A percentile compares a stretch with the other conserved stretches of the same genome.
Evolutionary conservation across 2,329 filamentous ascomycete genomes (phyloP).

Genomic region (Neobulgaria alba): DNA sequence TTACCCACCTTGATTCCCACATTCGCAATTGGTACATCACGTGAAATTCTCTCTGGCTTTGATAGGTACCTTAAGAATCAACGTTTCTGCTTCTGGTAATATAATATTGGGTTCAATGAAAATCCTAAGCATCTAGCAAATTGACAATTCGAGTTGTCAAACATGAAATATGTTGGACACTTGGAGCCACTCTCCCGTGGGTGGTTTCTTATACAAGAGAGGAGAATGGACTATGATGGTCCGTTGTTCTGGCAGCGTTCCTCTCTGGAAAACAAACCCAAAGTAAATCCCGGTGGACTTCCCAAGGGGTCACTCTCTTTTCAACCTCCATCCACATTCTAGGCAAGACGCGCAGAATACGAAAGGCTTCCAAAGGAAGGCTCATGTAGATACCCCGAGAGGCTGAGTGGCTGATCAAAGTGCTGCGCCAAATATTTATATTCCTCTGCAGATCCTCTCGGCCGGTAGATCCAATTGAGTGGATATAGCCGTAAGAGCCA

Average conservation of each 20-base stretch:
- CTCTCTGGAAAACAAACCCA: conserved; percentile 30
- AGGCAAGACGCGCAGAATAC: conserved; percentile 39
- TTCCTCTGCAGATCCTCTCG: too few relatives aligned
- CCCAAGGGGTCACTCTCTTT: conserved; percentile 28
- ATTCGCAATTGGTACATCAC: too few relatives aligned
- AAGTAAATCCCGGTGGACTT: too few relatives aligned
- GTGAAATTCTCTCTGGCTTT: too few relatives aligned
- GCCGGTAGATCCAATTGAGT: too few relatives aligned
- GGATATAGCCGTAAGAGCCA: too few relatives aligned
- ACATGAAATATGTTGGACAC: conserved; percentile 41
- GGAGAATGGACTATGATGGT: conserved; percentile 48
- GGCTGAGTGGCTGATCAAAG: conserved; percentile 38
- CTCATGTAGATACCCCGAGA: conserved; percentile 33
- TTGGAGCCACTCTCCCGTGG: conserved; percentile 44
- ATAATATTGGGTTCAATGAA: too few relatives aligned
- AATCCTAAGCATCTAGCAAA: too few relatives aligned
- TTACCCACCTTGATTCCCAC: too few relatives aligned
- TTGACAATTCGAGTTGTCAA: too few relatives aligned
- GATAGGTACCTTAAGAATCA: too few relatives aligned
- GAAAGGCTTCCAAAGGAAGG: conserved; percentile 36
- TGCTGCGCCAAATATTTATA: conserved; percentile 13
- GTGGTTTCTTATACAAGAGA: conserved; percentile 34
- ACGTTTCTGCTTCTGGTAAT: too few relatives aligned
- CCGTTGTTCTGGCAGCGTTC: conserved; percentile 40
- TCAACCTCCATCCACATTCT: conserved; percentile 32